Base-by-base conservation (phyloP, 768 basidiomycete genomes). In the Sistotremastrum niveocremeum region DNA sequence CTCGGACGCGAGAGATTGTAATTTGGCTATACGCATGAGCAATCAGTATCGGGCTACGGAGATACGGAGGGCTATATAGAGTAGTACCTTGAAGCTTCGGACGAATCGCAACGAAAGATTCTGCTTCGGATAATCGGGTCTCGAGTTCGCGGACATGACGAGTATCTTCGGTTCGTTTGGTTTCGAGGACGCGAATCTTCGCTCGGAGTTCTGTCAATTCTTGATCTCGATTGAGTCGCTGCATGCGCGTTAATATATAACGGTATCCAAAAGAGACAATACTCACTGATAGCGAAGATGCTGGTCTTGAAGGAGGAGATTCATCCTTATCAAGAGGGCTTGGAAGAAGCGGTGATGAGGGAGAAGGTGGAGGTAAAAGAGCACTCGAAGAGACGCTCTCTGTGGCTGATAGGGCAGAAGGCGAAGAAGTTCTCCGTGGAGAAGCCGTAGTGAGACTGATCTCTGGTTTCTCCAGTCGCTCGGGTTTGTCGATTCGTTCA, bases 101-200 rank as follows among this genome's bases (percentile, higher is more conserved):
- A n/a, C 83, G 73, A 10, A 89, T 70, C 4, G 84, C 71, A 31
- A 85, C 77, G 53, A 91, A 88, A 9, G 81, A 72, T 57, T 89
- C 86, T 0, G 84, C 85, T 51, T 95, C 93, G 4, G 73, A 69
- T 5, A 88, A 76, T n/a, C 84, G 78, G 2, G 76, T 70, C 58
- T 98, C 90, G 8, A 95, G 77, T 56, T 84, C 81, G 42, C 84
- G 81, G 34, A 97, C 69, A 51, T 79, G 79, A 11, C 86, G 80
- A 1, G 84, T 71, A 57, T 97, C 93, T 45, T 97, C 91, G 1
- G 79, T 73, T 10, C 88, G 82, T 56, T 88, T 83, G 6, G 76
- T 76, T 65, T 99, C 95, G 31, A 95, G 66, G 4, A 91, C 78
- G 28, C 87, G 79, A 31, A 86, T 69, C 61, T 87, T 89, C 31